Evolutionary conservation across 305 asterid genomes (phyloP).

Genomic region (Fraxinus velutina): DNA sequence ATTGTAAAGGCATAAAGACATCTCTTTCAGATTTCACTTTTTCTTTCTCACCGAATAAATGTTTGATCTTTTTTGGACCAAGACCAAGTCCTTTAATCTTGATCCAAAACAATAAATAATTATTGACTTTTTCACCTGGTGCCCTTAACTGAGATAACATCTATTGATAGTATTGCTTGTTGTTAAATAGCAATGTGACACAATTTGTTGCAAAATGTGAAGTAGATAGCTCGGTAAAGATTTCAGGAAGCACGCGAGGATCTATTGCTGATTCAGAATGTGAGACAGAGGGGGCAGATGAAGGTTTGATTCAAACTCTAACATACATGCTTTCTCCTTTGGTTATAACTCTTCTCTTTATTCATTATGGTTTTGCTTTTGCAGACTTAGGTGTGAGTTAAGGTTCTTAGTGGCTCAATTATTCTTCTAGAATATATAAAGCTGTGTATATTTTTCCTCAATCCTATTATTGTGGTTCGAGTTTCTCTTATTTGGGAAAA

Average conservation of each 20-base stretch:
- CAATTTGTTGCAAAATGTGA: constrained; percentile 41
- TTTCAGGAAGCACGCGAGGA: constrained; percentile 36
- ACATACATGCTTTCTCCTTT: constrained; percentile 22
- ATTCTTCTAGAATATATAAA: constrained; percentile 9
- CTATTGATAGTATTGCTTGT: constrained; percentile 15
- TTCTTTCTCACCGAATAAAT: background rate
- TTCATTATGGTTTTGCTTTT: constrained; percentile 10
- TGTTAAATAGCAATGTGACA: constrained; percentile 26
- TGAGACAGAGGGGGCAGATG: constrained; percentile 36
- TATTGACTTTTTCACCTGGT: background rate
- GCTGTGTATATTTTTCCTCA: background rate
- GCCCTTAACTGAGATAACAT: constrained; percentile 9
- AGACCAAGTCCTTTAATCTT: background rate
- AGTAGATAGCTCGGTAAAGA: constrained; percentile 37
- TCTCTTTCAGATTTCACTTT: constrained; percentile 2
- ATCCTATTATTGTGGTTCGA: constrained; percentile 7
- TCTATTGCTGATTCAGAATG: constrained; percentile 31
- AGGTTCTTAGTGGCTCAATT: background rate
- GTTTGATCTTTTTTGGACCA: background rate
- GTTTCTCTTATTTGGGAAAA: constrained; percentile 11
- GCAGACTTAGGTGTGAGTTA: background rate
- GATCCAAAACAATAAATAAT: constrained; percentile 13
- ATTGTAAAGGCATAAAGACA: background rate
- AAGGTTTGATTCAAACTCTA: constrained; percentile 24
- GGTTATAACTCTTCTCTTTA: constrained; percentile 14